Percentiles rank a stretch among this genome's conserved stretches.
Evolutionary conservation across 495 filamentous ascomycete genomes (phyloP).

Genomic region (Haplographium delicatum): DNA sequence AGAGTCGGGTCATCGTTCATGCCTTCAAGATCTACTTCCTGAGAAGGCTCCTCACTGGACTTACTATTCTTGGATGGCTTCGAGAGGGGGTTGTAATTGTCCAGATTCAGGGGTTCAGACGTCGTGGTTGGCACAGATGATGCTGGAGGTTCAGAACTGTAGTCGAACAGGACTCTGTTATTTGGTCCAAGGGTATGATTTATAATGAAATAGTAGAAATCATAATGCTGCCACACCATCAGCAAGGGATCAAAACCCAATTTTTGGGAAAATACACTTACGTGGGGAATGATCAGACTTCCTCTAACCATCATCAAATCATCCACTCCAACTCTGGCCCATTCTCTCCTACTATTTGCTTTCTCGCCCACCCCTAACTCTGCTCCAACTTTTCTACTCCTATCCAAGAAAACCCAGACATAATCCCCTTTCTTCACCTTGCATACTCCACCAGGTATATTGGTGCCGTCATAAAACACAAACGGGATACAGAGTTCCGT

Average conservation of each 20-base stretch:
- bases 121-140: constrained; percentile 1
- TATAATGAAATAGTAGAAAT: constrained; percentile 94
- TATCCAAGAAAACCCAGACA: constrained; percentile 87
- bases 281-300: constrained; percentile 90
- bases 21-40: constrained; percentile 60
- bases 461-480: constrained; percentile 97
- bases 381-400: constrained; percentile 82
- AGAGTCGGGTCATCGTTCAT: constrained; percentile 69
- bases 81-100: constrained; percentile 40
- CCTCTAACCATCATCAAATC: constrained; percentile 92
- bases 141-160: constrained; percentile 45
- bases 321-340: constrained; percentile 92
- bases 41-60: constrained; percentile 21
- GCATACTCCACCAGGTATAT: constrained; percentile 77
- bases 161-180: constrained; percentile 72
- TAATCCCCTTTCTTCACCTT: constrained; percentile 89
- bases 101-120: constrained; percentile 14
- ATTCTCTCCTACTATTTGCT: constrained; percentile 67
- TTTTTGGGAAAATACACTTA: constrained; percentile 40
- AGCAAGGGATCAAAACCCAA: not conserved
- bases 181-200: constrained; percentile 73
- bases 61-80: constrained; percentile 34
- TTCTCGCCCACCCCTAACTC: constrained; percentile 68
- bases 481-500: constrained; percentile 91
- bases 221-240: constrained; percentile 65